These are phyloP conservation scores for Bothriochloa decipiens DNA, from an alignment of 176 grass and related monocot genomes.

Conservation along the genomic window DNA sequence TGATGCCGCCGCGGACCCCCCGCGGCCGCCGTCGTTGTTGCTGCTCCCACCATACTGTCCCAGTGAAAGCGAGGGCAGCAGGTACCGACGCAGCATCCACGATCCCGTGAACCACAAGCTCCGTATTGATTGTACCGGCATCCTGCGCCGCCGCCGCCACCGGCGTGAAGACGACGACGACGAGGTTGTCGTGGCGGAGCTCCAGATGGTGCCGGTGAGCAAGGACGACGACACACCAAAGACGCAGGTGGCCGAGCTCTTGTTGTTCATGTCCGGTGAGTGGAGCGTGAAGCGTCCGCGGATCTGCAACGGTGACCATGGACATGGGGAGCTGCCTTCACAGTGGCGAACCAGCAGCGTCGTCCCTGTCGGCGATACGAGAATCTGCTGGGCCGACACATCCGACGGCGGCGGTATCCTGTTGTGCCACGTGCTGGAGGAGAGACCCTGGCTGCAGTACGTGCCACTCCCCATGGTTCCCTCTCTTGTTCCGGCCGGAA, in stretches of 20 bases:
- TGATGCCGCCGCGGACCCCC: not conserved
- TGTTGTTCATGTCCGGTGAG: not conserved
- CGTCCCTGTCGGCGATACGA: not conserved
- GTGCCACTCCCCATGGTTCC: not conserved
- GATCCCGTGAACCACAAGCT: not conserved
- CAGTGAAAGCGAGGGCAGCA: no score
- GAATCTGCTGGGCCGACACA: not conserved
- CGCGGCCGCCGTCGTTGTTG: not conserved
- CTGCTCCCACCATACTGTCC: not conserved
- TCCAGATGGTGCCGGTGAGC: not conserved
- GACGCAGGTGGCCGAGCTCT: not conserved
- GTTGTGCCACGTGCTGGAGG: not conserved
- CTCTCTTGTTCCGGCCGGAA: not conserved
- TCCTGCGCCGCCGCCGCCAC: not conserved
- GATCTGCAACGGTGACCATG: not conserved
- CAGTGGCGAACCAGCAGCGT: not conserved
- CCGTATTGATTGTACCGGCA: not conserved
- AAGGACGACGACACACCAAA: no score
- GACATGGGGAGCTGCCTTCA: not conserved
- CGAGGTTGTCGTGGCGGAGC: not conserved
- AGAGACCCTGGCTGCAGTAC: not conserved
- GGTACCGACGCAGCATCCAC: no score
- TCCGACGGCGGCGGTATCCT: rapidly evolving
- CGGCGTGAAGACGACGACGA: no score
- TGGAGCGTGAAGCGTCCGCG: not conserved